Conservation (phyloP, 495 filamentous ascomycete genomes). For the Penicillium cataractarum region DNA sequence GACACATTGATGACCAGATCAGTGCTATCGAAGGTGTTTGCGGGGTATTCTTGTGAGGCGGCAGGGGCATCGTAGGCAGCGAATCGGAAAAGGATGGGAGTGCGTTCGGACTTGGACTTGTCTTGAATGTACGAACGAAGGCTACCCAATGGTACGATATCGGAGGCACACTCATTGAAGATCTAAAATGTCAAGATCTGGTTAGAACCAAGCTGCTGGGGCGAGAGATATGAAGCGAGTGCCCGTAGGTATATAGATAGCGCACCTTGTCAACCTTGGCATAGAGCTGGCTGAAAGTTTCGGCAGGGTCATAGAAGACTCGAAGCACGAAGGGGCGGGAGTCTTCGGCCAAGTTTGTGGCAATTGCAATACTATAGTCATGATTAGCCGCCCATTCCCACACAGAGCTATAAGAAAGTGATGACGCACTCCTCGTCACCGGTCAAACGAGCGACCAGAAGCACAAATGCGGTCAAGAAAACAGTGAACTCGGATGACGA, state of each 20-base stretch:
- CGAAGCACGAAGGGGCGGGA: slow-evolving; percentile 55
- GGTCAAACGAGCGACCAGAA: slow-evolving; percentile 54
- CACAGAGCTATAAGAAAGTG: background rate
- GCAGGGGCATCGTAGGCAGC: slow-evolving; percentile 54
- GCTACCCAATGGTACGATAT: slow-evolving; percentile 50
- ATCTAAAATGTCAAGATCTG: slow-evolving; percentile 26
- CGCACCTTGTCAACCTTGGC: slow-evolving; percentile 52
- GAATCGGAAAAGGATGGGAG: slow-evolving; percentile 51
- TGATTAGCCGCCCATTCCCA: background rate
- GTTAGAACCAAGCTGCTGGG: background rate
- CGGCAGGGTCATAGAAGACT: slow-evolving; percentile 42
- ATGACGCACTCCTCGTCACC: slow-evolving; percentile 49
- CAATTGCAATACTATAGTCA: slow-evolving; percentile 41
- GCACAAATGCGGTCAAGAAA: slow-evolving; percentile 50
- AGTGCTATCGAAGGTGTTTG: slow-evolving; percentile 49
- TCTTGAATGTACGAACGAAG: slow-evolving; percentile 51
- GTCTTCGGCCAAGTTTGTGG: slow-evolving; percentile 47
- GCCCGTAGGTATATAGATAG: background rate
- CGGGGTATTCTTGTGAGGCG: slow-evolving; percentile 50
- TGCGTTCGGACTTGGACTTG: slow-evolving; percentile 44
- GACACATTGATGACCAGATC: slow-evolving; percentile 53
- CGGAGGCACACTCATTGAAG: slow-evolving; percentile 47
- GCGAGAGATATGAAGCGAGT: background rate
- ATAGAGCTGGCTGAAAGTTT: slow-evolving; percentile 48
- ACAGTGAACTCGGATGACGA: slow-evolving; percentile 48